Base-by-base conservation (phyloP, 805 yeast species). In the Candida railenensis region DNA sequence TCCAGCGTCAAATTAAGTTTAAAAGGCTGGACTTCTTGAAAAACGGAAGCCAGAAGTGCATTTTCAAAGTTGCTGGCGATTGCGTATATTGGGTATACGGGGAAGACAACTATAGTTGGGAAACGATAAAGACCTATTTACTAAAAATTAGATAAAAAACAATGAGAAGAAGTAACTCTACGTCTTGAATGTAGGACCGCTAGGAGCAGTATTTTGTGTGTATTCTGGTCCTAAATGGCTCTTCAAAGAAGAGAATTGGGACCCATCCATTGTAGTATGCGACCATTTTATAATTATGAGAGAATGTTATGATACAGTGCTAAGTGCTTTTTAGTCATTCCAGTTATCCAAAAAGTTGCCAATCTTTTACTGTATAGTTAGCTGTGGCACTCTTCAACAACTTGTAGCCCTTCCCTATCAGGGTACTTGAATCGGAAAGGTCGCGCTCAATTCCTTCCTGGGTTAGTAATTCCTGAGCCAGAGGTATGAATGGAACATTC, bases 401-500 rank as follows among this genome's bases (percentile, higher is more conserved):
- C 18, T 44, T 22, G 37, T 58, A 66, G 18, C 53, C 57, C 19
- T 53, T 48, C 8, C 34, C 21, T 3, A 36, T 8, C 12, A 30
- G 33, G 18, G 33, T 30, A 16, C 34, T 21, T 9, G 15, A n/a
- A 22, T 22, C 41, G 16, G 36, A 12, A 18, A 43, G 21, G 16
- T 22, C 20, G 18, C 25, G 19, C 14, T 16, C 39, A 9, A 36
- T 4, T 16, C 18, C 34, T 49, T n/a, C 40, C 22, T 25, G 47
- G 37, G 22, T 49, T 52, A 16, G 3, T 11, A 22, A 7, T 16
- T 22, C 19, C 4, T 34, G 16, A 25, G 36, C 21, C 48, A 49
- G 14, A 47, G 43, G 11, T 45, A 36, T 50, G n/a, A 51, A 45
- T 8, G 88, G 87, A 2, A 83, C 71, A 52, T 85, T 84, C 55